These are phyloP conservation scores for Diaporthe nobilis DNA, from an alignment of 2,329 filamentous ascomycete genomes.

Conservation along the genomic window DNA sequence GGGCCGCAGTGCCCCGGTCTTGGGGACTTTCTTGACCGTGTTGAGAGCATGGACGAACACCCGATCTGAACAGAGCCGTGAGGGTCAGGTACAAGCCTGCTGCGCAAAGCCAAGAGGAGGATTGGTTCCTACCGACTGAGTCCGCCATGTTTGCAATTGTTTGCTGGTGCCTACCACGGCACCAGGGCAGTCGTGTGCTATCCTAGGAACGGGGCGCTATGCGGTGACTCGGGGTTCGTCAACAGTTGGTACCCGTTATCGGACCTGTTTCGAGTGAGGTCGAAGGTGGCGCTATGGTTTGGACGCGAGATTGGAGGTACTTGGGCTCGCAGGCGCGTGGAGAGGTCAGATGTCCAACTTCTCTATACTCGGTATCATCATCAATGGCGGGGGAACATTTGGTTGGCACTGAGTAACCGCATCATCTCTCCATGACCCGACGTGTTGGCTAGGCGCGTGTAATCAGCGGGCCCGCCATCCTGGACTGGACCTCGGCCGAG, in stretches of 20 bases:
- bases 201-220: conserved; percentile 18
- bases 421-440: conserved; percentile 32
- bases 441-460: conserved; percentile 37
- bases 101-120: background rate
- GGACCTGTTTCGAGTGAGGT: background rate
- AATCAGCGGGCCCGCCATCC: conserved; percentile 30
- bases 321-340: background rate
- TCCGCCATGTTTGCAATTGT: conserved; percentile 59
- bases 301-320: background rate
- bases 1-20: conserved; percentile 90
- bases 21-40: conserved; percentile 97
- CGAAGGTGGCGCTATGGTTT: background rate
- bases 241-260: conserved; percentile 28
- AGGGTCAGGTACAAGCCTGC: conserved; percentile 27
- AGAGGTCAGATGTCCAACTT: background rate
- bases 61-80: conserved; percentile 75
- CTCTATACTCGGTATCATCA: conserved; percentile 25
- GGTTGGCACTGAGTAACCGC: conserved; percentile 7
- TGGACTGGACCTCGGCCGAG: conserved; percentile 38
- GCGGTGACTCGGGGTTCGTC: conserved; percentile 11
- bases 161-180: conserved; percentile 32
- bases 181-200: conserved; percentile 35
- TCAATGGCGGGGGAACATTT: conserved; percentile 21
- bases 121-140: conserved; percentile 61
- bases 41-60: conserved; percentile 99